Conservation (phyloP, 768 basidiomycete species). For the Calocybe cyanea region DNA sequence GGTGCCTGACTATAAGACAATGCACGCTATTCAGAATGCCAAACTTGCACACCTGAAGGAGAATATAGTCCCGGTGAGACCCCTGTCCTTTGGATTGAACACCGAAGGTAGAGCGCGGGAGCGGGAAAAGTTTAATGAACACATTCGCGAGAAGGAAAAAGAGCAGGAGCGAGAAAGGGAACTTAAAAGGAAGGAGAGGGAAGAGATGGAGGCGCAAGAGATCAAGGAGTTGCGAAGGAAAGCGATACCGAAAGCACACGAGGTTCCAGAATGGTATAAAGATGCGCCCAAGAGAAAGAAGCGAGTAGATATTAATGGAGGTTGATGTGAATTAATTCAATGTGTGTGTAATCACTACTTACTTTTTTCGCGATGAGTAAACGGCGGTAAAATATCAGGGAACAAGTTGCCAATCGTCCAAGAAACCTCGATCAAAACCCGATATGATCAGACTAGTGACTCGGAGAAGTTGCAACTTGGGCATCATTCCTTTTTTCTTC, state of each 20-base stretch:
- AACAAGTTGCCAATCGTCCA: too few species aligned
- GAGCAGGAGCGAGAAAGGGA: conserved; percentile 47
- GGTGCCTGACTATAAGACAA: conserved; percentile 48
- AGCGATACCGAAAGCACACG: conserved; percentile 65
- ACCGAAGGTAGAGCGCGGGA: conserved; percentile 59
- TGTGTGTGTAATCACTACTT: not conserved
- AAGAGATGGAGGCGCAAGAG: conserved; percentile 57
- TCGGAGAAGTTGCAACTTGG: not conserved
- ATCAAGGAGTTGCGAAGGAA: conserved; percentile 58
- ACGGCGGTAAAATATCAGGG: too few species aligned
- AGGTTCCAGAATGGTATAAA: conserved; percentile 76
- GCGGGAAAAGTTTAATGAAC: conserved; percentile 60
- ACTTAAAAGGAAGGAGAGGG: conserved; percentile 40
- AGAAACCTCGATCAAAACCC: conserved; percentile 10
- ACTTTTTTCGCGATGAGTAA: not conserved
- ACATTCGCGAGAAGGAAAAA: conserved; percentile 51
- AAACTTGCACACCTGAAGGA: conserved; percentile 40
- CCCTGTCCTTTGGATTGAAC: conserved; percentile 41
- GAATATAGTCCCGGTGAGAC: conserved; percentile 44
- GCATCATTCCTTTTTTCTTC: not conserved
- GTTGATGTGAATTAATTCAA: conserved; percentile 3
- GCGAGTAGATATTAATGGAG: conserved; percentile 8
- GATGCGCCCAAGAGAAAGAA: conserved; percentile 55
- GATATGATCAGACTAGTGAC: not conserved
- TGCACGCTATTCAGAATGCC: conserved; percentile 49